Conservation (phyloP, 139 green algal genomes). For the Chlamydomonas schloesseri region DNA sequence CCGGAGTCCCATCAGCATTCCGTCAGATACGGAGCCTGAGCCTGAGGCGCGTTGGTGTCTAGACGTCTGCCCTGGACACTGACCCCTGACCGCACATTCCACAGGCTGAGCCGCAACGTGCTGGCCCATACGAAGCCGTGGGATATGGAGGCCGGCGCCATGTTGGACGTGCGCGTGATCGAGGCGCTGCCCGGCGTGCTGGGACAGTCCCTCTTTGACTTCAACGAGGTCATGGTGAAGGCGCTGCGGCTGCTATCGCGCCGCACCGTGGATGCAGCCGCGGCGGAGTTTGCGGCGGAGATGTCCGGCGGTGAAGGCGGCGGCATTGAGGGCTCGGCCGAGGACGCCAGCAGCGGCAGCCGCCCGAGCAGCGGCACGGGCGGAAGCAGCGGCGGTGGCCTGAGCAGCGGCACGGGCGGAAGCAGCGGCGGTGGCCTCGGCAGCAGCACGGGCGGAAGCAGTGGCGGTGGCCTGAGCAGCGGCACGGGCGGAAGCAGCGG, state of each 20-base stretch:
- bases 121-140: neutral
- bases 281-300: neutral
- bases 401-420: no score
- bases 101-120: slow-evolving; percentile 23
- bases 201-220: neutral
- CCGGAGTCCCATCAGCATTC: no score
- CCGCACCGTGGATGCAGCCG: slow-evolving; percentile 6
- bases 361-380: neutral
- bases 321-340: neutral
- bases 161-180: neutral
- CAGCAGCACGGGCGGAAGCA: neutral
- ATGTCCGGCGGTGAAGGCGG: neutral
- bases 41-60: neutral
- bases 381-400: neutral
- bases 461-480: neutral
- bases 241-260: slow-evolving; percentile 1
- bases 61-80: no score
- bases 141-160: neutral
- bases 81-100: neutral
- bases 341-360: neutral
- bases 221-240: neutral
- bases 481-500: no score
- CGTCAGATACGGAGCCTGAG: no score
- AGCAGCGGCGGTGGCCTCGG: neutral
- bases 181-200: slow-evolving; percentile 8